Conservation (phyloP, 2,329 filamentous ascomycete species). For the Aaosphaeria arxii region DNA sequence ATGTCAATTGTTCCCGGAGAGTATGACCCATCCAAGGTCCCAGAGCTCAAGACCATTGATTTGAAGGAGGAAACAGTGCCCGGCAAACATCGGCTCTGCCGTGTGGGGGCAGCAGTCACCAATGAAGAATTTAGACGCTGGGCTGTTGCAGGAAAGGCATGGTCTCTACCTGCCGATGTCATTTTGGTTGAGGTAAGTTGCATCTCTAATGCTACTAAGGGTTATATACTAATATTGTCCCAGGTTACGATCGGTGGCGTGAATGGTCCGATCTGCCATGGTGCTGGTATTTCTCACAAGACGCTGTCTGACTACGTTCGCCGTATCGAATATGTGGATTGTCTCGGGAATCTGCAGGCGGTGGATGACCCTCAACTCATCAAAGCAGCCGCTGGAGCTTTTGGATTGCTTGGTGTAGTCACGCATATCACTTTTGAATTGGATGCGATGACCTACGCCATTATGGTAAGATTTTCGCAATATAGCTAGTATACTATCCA, state of each 20-base stretch:
- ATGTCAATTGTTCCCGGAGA: conserved; percentile 18
- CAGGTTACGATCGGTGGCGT: conserved; percentile 46
- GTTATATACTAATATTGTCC: too few species aligned
- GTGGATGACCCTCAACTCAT: conserved; percentile 41
- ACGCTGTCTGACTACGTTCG: conserved; percentile 48
- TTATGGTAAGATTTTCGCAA: conserved; percentile 24
- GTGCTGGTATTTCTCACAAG: conserved; percentile 43
- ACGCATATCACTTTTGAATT: conserved; percentile 50
- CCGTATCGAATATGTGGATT: conserved; percentile 49
- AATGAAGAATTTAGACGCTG: conserved; percentile 48
- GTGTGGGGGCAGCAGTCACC: conserved; percentile 45
- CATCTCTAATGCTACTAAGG: neutral
- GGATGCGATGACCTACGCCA: conserved; percentile 47
- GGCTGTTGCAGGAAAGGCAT: conserved; percentile 41
- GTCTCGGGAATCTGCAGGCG: conserved; percentile 41
- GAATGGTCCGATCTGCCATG: conserved; percentile 48
- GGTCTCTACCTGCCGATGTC: conserved; percentile 45
- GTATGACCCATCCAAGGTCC: conserved; percentile 14
- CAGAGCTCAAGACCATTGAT: conserved; percentile 43
- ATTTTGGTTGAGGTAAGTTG: conserved; percentile 42
- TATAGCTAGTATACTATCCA: neutral
- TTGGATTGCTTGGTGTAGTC: conserved; percentile 48
- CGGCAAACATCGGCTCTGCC: conserved; percentile 35
- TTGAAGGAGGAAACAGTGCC: conserved; percentile 23
- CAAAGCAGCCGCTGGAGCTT: conserved; percentile 41